Evolutionary conservation across 352 stramenopile genomes (phyloP), one percentile per base, ranked within the genome.

Genomic region (Globisporangium cystogenes): DNA sequence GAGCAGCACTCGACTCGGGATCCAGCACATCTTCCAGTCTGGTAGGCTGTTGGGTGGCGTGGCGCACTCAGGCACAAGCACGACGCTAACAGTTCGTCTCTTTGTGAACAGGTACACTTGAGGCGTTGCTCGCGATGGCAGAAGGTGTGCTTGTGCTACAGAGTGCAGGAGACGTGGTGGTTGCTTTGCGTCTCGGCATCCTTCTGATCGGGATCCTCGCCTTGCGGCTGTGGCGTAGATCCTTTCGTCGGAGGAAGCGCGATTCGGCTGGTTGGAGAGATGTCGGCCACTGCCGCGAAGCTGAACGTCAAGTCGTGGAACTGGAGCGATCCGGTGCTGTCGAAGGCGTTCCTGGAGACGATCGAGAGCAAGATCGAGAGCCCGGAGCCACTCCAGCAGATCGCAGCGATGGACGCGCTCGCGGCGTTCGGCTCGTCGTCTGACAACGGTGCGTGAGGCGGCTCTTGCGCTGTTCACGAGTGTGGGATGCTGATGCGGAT

Each of bases 391-490:
- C 64, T 89, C 10, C 68, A 94, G 59, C 75, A 91, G 45, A 90
- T 94, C 51, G 85, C 85, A 29, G 85, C 78, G 11, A 92, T 92
- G 81, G 85, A 95, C 43, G 82, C 80, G 8, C 64, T 93, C 31
- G 80, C 80, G 53, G 81, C 78, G 2, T 95, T 93, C 51, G 80
- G 70, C 12, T 87, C 74, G 7, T 85, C 84, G 4, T 91, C 84
- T 2, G 76, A 88, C 26, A 87, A 90, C 76, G 84, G 83, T 94
- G 31, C 41, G 57, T n/a, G 14, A 10, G 11, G 18, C 11, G 7
- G 18, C 29, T 35, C 29, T 10, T 12, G 29, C 29, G 10, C 29
- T 12, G 29, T 35, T 35, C 29, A 35, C 7, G 2, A 4, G 21
- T 16, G 6, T 48, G 15, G 29, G 10, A 2, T 55, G 21, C 41